A percentile compares a stretch with the other conserved stretches of the same genome.
These are phyloP conservation scores for Dothidotthia symphoricarpi DNA, from an alignment of 2,329 filamentous ascomycete genomes.

Conservation along the genomic window DNA sequence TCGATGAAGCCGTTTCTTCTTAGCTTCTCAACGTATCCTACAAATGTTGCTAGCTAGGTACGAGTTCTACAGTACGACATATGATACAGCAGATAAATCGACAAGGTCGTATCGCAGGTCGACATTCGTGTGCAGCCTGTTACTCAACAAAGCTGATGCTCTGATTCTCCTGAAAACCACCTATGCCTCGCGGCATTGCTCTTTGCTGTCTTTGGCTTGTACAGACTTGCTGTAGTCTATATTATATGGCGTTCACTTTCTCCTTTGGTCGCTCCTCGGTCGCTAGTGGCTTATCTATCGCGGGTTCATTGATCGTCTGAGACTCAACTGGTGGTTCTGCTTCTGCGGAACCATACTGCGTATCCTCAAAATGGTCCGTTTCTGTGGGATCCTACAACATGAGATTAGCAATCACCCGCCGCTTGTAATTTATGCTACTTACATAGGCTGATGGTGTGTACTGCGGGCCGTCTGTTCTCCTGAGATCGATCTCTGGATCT, in stretches of 20 bases:
- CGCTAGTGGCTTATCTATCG: conserved; percentile 2
- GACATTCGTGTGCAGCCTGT: no score
- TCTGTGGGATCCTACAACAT: conserved; percentile 19
- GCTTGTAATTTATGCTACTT: conserved; percentile 1
- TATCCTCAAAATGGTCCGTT: conserved; percentile 12
- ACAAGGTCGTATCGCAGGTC: neutral
- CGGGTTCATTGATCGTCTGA: conserved; percentile 1
- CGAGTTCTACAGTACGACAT: neutral
- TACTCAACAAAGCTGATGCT: no score
- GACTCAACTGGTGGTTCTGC: conserved; percentile 8
- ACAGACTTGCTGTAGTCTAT: no score
- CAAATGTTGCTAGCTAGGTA: neutral
- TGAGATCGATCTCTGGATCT: conserved; percentile 48
- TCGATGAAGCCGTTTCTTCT: no score
- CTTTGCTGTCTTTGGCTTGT: no score
- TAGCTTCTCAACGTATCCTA: neutral
- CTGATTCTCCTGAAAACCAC: no score
- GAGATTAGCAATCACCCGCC: conserved; percentile 5
- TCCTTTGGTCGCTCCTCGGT: conserved; percentile 13
- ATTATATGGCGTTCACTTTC: conserved; percentile 13
- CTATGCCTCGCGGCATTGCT: no score
- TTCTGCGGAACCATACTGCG: conserved; percentile 6
- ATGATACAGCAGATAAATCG: neutral
- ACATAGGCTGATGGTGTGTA: conserved; percentile 29
- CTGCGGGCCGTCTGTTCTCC: conserved; percentile 23